phyloP scores from a whole-genome alignment of 2,329 filamentous ascomycete genomes.

The Sarocladium kiliense region DNA sequence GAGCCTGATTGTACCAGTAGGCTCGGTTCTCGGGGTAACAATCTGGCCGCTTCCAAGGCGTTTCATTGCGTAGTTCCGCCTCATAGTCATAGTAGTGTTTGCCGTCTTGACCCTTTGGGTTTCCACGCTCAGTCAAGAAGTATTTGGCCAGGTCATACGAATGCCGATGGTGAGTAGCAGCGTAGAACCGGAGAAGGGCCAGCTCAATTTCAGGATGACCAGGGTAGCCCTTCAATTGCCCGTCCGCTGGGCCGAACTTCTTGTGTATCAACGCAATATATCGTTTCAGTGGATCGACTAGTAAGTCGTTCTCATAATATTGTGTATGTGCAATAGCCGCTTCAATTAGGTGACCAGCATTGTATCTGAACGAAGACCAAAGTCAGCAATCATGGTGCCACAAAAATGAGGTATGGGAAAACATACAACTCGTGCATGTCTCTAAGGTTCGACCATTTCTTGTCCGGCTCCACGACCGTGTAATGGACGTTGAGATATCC shows the following conservation, averaged over 20 bases:
- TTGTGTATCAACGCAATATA: slow-evolving; percentile 48
- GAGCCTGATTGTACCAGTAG: slow-evolving; percentile 52
- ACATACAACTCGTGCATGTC: slow-evolving; percentile 58
- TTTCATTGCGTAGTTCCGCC: slow-evolving; percentile 42
- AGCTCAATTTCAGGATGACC: slow-evolving; percentile 48
- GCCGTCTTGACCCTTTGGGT: slow-evolving; percentile 41
- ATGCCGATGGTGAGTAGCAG: slow-evolving; percentile 26
- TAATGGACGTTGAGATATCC: slow-evolving; percentile 62
- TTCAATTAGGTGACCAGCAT: slow-evolving; percentile 57
- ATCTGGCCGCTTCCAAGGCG: slow-evolving; percentile 38
- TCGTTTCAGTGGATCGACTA: slow-evolving; percentile 47
- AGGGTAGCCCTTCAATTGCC: slow-evolving; percentile 53
- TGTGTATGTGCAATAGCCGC: slow-evolving; percentile 52
- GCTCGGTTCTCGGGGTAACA: slow-evolving; percentile 36
- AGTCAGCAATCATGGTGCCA: slow-evolving; percentile 3
- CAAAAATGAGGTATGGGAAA: neutral
- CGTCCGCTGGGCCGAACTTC: slow-evolving; percentile 44
- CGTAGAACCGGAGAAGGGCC: slow-evolving; percentile 32
- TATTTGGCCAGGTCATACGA: slow-evolving; percentile 45
- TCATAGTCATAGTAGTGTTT: slow-evolving; percentile 51
- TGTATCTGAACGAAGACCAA: slow-evolving; percentile 36
- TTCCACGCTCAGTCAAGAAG: slow-evolving; percentile 55
- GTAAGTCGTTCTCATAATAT: slow-evolving; percentile 43
- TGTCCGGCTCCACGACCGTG: slow-evolving; percentile 50
- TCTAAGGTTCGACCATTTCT: slow-evolving; percentile 52